phyloP scores from a whole-genome alignment of 148 eudicot species.

The Camellia sinensis region DNA sequence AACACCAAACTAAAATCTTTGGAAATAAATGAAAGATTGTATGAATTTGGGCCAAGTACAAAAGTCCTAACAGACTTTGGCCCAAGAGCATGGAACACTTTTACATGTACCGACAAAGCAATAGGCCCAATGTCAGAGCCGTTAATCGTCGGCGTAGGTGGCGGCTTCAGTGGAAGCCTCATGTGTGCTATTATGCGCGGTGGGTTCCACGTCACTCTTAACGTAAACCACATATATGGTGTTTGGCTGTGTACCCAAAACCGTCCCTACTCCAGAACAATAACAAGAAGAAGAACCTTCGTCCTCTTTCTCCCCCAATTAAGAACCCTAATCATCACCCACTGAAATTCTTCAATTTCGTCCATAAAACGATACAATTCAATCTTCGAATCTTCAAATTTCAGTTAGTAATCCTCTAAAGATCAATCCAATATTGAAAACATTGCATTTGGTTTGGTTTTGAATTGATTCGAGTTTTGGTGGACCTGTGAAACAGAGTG shows the following conservation, averaged over 20 bases:
- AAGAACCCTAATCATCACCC: neutral
- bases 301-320: neutral
- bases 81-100: neutral
- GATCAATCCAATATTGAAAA: neutral
- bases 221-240: constrained; percentile 1
- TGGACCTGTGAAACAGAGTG: neutral
- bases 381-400: neutral
- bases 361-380: neutral
- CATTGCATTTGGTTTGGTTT: neutral
- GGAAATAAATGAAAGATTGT: no score
- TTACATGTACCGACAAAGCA: neutral
- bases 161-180: neutral
- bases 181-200: neutral
- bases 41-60: no score
- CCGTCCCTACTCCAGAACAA: neutral
- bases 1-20: no score
- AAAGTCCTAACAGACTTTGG: neutral
- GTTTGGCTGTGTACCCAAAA: neutral
- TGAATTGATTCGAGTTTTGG: neutral
- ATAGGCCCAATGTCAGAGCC: neutral
- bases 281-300: neutral
- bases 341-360: neutral
- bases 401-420: neutral
- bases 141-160: neutral
- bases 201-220: neutral